phyloP scores from a whole-genome alignment of 2,329 filamentous ascomycete species.

The Thelonectria olida region DNA sequence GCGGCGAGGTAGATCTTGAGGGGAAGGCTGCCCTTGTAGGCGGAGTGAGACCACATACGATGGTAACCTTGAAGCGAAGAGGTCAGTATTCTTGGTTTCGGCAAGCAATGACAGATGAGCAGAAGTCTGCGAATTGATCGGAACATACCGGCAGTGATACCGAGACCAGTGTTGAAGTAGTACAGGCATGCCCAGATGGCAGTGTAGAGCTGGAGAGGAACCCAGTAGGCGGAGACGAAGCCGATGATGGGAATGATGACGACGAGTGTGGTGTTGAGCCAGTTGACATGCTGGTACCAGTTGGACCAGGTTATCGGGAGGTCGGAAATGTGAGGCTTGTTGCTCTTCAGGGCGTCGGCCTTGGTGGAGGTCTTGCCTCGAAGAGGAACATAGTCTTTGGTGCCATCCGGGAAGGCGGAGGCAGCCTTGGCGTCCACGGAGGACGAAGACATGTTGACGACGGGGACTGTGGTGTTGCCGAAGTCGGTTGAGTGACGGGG shows the following conservation, averaged over 20 bases:
- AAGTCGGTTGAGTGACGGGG: constrained; percentile 16
- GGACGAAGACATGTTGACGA: constrained; percentile 48
- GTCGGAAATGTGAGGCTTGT: constrained; percentile 76
- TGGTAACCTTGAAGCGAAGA: constrained; percentile 51
- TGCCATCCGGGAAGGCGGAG: constrained; percentile 60
- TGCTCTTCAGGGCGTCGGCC: constrained; percentile 71
- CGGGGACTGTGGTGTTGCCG: constrained; percentile 7
- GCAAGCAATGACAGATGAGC: not conserved
- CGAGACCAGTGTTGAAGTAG: constrained; percentile 85
- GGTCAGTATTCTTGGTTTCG: constrained; percentile 9
- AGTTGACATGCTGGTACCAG: constrained; percentile 94
- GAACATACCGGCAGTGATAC: constrained; percentile 76
- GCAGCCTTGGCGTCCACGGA: constrained; percentile 51
- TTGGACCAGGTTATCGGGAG: constrained; percentile 81
- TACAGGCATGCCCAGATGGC: constrained; percentile 78
- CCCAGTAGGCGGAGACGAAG: constrained; percentile 79
- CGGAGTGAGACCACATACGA: constrained; percentile 86
- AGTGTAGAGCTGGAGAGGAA: constrained; percentile 77
- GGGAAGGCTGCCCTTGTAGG: constrained; percentile 79
- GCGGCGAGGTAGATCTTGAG: constrained; percentile 85
- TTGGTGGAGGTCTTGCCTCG: constrained; percentile 47
- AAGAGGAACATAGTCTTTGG: constrained; percentile 63
- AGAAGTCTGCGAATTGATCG: not conserved
- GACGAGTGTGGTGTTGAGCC: constrained; percentile 88
- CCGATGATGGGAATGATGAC: constrained; percentile 79